A percentile compares a stretch with the other conserved stretches of the same genome.
Evolutionary conservation across 73 alveolate species (phyloP).

Genomic region (Urostyla sp.): DNA sequence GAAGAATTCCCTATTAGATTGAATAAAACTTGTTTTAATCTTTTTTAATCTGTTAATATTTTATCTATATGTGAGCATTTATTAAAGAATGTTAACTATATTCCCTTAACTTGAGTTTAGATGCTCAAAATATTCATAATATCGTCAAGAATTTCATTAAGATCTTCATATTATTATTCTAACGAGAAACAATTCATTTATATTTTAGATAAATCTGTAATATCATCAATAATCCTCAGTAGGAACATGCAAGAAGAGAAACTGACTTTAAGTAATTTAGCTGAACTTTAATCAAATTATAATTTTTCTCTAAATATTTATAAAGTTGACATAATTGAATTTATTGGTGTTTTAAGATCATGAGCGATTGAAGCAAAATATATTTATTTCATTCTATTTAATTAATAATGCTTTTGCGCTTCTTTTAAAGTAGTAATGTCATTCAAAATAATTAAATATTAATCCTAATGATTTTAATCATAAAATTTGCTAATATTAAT

Average conservation of each 20-base stretch:
- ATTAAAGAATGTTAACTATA: not conserved
- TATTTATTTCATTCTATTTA: not conserved
- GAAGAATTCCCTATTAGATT: constrained; percentile 18
- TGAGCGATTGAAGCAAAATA: not conserved
- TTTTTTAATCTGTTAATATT: constrained; percentile 8
- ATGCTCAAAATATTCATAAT: not conserved
- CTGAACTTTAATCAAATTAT: not conserved
- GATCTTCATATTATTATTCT: not conserved
- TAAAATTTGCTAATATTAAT: too few species aligned
- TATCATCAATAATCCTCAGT: not conserved
- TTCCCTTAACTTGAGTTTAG: not conserved
- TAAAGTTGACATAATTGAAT: not conserved
- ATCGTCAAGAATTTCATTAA: not conserved
- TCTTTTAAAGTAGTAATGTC: too few species aligned
- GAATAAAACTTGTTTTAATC: constrained; percentile 34
- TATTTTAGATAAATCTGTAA: not conserved
- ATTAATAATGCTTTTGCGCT: too few species aligned
- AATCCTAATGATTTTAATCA: too few species aligned
- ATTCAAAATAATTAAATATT: too few species aligned
- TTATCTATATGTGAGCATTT: not conserved
- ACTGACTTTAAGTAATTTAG: not conserved
- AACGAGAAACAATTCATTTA: not conserved
- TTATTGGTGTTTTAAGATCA: not conserved
- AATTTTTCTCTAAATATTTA: not conserved
- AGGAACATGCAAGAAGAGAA: not conserved